These are phyloP conservation scores for Cladochytrium replicatum DNA, from an alignment of 192 early-diverging fungal genomes.

Conservation along the genomic window DNA sequence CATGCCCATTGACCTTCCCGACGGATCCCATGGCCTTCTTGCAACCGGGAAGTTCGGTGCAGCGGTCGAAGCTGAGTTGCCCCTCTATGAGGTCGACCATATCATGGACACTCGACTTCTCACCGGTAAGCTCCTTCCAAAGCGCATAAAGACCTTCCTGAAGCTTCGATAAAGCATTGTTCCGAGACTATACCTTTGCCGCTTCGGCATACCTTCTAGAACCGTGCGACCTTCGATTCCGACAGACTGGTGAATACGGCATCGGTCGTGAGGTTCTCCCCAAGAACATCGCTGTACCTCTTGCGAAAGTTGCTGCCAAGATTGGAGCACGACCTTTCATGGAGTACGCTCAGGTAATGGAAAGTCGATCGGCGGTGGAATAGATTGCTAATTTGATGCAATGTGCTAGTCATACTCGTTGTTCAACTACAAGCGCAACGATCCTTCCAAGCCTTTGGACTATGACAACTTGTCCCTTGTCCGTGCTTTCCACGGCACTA, in stretches of 20 bases:
- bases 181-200: conserved; percentile 79
- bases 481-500: conserved; percentile 64
- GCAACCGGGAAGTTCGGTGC: conserved; percentile 70
- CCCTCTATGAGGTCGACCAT: conserved; percentile 59
- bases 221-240: conserved; percentile 74
- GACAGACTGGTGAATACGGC: conserved; percentile 64
- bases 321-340: conserved; percentile 67
- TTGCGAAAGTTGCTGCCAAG: conserved; percentile 58
- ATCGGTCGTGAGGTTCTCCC: conserved; percentile 67
- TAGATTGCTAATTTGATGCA: conserved; percentile 38
- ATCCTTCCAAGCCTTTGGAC: conserved; percentile 39
- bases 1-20: conserved; percentile 61
- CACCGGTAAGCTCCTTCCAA: conserved; percentile 37
- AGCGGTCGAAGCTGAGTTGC: conserved; percentile 60
- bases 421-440: conserved; percentile 76
- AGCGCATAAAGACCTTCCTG: not conserved
- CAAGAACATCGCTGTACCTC: conserved; percentile 65
- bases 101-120: conserved; percentile 64
- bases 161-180: conserved; percentile 45
- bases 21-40: conserved; percentile 66
- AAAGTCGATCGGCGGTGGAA: too few species aligned
- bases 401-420: conserved; percentile 50
- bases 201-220: conserved; percentile 83
- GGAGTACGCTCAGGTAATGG: conserved; percentile 50
- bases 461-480: conserved; percentile 70